A percentile compares a stretch with the other conserved stretches of the same genome.
These are phyloP conservation scores for Suhomyces yuchorum DNA, from an alignment of 1,139 yeast species.

Conservation along the genomic window DNA sequence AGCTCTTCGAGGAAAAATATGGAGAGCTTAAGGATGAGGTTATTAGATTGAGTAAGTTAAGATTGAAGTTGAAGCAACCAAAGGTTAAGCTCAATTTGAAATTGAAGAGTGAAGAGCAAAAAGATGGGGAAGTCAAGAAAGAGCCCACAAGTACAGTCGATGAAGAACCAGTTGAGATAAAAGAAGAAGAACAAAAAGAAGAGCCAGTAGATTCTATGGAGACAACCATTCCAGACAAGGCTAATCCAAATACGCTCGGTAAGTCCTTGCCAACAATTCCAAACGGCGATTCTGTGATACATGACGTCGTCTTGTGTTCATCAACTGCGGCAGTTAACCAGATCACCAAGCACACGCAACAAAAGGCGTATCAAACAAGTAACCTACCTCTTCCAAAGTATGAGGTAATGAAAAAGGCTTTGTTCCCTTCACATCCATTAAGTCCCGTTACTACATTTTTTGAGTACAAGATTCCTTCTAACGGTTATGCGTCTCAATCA, in stretches of 20 bases:
- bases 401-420: constrained; percentile 31
- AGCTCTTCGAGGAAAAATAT: constrained; percentile 36
- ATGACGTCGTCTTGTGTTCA: constrained; percentile 22
- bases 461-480: constrained; percentile 49
- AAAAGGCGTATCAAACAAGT: constrained; percentile 25
- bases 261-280: constrained; percentile 22
- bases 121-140: constrained; percentile 24
- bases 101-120: constrained; percentile 21
- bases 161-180: constrained; percentile 18
- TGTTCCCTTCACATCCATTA: constrained; percentile 38
- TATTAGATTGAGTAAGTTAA: constrained; percentile 25
- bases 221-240: constrained; percentile 7
- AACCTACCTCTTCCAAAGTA: constrained; percentile 23
- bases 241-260: constrained; percentile 21
- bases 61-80: constrained; percentile 30
- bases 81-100: constrained; percentile 31
- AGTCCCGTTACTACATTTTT: constrained; percentile 30
- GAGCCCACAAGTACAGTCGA: constrained; percentile 23
- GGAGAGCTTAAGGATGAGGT: constrained; percentile 27
- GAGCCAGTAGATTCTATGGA: constrained; percentile 3
- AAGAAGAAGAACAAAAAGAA: constrained; percentile 10
- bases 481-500: constrained; percentile 46
- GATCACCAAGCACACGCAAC: constrained; percentile 30
- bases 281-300: constrained; percentile 23
- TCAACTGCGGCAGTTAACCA: constrained; percentile 21